phyloP scores from a whole-genome alignment of 2,329 filamentous ascomycete genomes.

The Colletotrichum sp. region DNA sequence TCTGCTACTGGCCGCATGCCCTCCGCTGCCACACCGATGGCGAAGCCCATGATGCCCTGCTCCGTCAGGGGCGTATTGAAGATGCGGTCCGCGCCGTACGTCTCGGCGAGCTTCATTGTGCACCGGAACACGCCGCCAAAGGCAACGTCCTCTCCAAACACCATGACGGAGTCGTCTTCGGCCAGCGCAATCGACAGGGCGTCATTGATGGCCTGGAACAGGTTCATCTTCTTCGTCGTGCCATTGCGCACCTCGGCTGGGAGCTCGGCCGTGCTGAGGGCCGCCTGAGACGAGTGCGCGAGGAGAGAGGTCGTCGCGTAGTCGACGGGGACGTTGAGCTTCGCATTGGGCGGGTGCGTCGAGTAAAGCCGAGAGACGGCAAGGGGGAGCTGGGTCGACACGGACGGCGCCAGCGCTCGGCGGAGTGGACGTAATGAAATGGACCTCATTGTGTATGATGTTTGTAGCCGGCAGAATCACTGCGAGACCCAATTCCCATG shows the following conservation, averaged over 20 bases:
- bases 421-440: constrained; percentile 11
- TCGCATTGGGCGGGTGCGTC: constrained; percentile 63
- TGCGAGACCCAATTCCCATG: background rate
- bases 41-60: constrained; percentile 94
- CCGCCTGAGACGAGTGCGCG: constrained; percentile 76
- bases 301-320: constrained; percentile 84
- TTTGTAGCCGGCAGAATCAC: background rate
- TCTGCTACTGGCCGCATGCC: constrained; percentile 94
- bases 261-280: constrained; percentile 76
- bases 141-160: constrained; percentile 96
- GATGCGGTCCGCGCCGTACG: constrained; percentile 85
- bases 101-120: constrained; percentile 87
- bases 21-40: constrained; percentile 86
- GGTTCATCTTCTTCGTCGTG: constrained; percentile 85
- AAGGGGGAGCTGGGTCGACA: constrained; percentile 5
- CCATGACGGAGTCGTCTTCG: constrained; percentile 82
- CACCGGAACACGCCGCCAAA: constrained; percentile 97
- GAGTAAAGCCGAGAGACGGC: constrained; percentile 47
- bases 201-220: constrained; percentile 93
- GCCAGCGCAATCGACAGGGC: constrained; percentile 83
- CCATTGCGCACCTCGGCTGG: constrained; percentile 67
- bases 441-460: constrained; percentile 11
- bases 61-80: constrained; percentile 97
- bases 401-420: constrained; percentile 15
- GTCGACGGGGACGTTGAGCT: constrained; percentile 85